Evolutionary conservation across 2,329 filamentous ascomycete genomes (phyloP), one percentile per base, ranked within the genome.

Genomic region (Scortechinia acanthostroma): DNA sequence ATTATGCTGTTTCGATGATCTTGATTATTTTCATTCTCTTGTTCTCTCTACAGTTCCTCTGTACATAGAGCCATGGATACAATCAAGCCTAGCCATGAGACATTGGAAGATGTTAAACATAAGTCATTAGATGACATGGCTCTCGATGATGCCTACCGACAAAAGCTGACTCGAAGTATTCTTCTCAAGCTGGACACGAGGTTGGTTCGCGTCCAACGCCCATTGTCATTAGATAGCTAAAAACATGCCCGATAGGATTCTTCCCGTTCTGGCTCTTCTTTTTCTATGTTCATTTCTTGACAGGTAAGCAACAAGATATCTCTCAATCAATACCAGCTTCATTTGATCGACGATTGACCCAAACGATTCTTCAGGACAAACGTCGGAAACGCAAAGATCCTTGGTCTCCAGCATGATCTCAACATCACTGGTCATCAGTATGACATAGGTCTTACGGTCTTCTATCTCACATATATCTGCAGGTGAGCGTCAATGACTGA

Each of bases 331-430:
- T n/a, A n/a, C 10, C 25, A 30, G n/a, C 25, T 10, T 30, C 25
- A n/a, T 13, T n/a, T 30, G n/a, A 30, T n/a, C 25, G 10, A 10
- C 25, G 25, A n/a, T 13, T n/a, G 25, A 10, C 25, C 25, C n/a
- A 10, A 10, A 74, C 74, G 48, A 66, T 76, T 43, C 83, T 87
- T 58, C 73, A n/a, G 84, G 35, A 85, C 82, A n/a, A 88, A 87
- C 55, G 79, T 87, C 28, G 83, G 83, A 28, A 86, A 87, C 54
- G 83, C 82, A 20, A 79, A 79, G 49, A 77, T 86, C 5, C 70
- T 83, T 44, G 75, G 77, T 1, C 67, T 88, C 14, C 76, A 83
- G 51, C 51, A 63, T 1, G 76, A 81, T 52, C 58, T 84, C 2
- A 56, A 64, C 40, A 77, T 88, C 50, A 74, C 63, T 3, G 75